Percentiles rank a stretch among this genome's conserved stretches.
Conservation (phyloP, 805 yeast genomes). For the Hanseniaspora jakobsenii region DNA sequence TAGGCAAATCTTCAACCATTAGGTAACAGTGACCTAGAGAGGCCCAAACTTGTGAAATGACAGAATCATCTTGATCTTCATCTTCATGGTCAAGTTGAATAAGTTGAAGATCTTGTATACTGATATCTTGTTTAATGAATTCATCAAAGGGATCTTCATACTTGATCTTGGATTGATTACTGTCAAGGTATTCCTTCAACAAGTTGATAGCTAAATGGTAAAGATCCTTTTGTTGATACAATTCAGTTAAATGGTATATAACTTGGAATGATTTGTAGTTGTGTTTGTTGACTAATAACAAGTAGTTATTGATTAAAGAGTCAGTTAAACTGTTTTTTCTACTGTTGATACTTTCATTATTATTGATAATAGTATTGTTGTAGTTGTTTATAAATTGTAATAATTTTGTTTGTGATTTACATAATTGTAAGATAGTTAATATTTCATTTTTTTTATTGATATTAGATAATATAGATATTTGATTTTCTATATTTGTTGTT, state of each 20-base stretch:
- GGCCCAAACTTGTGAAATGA: constrained; percentile 51
- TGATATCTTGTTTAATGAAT: constrained; percentile 15
- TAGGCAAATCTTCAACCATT: constrained; percentile 90
- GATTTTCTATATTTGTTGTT: too few species aligned
- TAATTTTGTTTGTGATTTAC: constrained; percentile 9
- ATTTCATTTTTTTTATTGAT: constrained; percentile 13
- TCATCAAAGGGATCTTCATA: constrained; percentile 15
- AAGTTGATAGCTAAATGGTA: constrained; percentile 9
- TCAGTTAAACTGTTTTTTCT: background rate
- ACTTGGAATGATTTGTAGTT: constrained; percentile 14
- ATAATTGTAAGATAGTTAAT: constrained; percentile 10
- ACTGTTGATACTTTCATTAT: background rate
- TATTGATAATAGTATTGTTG: background rate
- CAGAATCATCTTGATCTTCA: constrained; percentile 10
- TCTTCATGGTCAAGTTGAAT: constrained; percentile 14
- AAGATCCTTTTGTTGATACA: constrained; percentile 14
- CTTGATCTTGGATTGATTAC: constrained; percentile 10
- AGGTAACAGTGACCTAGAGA: constrained; percentile 89
- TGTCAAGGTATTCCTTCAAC: constrained; percentile 11
- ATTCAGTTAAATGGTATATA: constrained; percentile 7
- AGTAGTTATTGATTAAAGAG: constrained; percentile 8
- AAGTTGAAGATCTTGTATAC: constrained; percentile 9
- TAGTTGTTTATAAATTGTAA: constrained; percentile 3
- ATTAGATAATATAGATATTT: background rate
- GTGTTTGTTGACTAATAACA: constrained; percentile 7